These are phyloP conservation scores for Solanum hybrid DNA, from an alignment of 305 asterid genomes.

Conservation along the genomic window DNA sequence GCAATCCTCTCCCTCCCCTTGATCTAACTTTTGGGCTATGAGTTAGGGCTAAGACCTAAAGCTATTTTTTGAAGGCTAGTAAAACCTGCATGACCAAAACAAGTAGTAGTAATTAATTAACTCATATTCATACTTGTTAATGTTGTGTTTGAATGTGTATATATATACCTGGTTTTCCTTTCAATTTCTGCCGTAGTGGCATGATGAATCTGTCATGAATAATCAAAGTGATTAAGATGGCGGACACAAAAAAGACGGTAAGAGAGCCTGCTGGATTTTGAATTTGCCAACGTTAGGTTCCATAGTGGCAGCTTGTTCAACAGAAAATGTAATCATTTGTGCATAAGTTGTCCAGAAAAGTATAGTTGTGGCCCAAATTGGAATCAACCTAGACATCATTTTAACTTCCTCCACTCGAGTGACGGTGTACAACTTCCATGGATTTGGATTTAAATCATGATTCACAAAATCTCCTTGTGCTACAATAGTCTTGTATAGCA, in stretches of 20 bases:
- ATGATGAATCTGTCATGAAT: slow-evolving; percentile 22
- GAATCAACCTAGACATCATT: slow-evolving; percentile 28
- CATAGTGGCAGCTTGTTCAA: slow-evolving; percentile 31
- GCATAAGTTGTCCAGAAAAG: slow-evolving; percentile 36
- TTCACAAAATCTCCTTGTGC: slow-evolving; percentile 15
- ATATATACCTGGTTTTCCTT: slow-evolving; percentile 23
- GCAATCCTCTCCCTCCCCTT: too few relatives aligned
- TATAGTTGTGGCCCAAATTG: slow-evolving; percentile 35
- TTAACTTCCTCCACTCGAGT: slow-evolving; percentile 34
- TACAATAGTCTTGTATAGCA: slow-evolving; percentile 22
- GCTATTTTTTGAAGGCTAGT: slow-evolving; percentile 23
- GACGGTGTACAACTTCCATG: slow-evolving; percentile 24
- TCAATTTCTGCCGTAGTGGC: slow-evolving; percentile 22
- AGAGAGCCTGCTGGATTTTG: slow-evolving; percentile 30
- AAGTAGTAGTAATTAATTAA: background rate
- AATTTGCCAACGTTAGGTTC: slow-evolving; percentile 19
- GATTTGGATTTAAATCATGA: slow-evolving; percentile 8
- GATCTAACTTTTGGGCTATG: too few relatives aligned
- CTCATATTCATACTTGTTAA: background rate
- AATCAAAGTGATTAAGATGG: slow-evolving; percentile 14
- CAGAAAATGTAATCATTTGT: slow-evolving; percentile 33
- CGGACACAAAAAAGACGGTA: slow-evolving; percentile 27
- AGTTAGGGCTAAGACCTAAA: slow-evolving; percentile 10
- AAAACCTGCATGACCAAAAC: slow-evolving; percentile 18
- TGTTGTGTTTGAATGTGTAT: background rate